Evolutionary conservation across 805 yeast genomes (phyloP).

Genomic region (Helenozyma rhizophorensis): DNA sequence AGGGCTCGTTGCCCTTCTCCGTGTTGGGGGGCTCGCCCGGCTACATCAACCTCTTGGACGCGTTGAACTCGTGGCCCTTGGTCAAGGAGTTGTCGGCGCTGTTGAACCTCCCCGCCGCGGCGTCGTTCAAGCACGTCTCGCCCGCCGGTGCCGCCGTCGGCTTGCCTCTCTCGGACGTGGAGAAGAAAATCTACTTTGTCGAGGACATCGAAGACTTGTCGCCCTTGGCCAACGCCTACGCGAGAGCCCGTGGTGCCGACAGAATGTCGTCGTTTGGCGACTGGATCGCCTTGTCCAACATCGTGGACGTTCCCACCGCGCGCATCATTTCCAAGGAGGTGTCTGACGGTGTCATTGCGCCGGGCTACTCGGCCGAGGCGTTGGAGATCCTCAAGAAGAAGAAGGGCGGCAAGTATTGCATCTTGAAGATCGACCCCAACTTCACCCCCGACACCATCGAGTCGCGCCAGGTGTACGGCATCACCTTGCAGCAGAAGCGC

Average conservation of each 20-base stretch:
- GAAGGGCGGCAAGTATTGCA: slow-evolving; percentile 97
- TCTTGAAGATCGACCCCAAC: slow-evolving; percentile 93
- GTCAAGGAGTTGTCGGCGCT: slow-evolving; percentile 95
- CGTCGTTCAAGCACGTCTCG: slow-evolving; percentile 96
- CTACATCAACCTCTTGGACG: slow-evolving; percentile 93
- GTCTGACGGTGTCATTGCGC: slow-evolving; percentile 98
- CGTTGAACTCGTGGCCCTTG: slow-evolving; percentile 97
- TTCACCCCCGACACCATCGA: slow-evolving; percentile 77
- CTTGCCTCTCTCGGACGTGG: slow-evolving; percentile 82
- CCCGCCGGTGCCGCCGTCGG: slow-evolving; percentile 99
- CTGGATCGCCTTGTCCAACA: slow-evolving; percentile 94
- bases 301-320: slow-evolving; percentile 95
- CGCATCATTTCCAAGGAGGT: slow-evolving; percentile 96
- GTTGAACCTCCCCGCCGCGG: slow-evolving; percentile 95
- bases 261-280: slow-evolving; percentile 99
- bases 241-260: slow-evolving; percentile 99
- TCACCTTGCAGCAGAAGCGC: slow-evolving; percentile 92
- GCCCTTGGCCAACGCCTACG: slow-evolving; percentile 96
- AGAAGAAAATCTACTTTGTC: slow-evolving; percentile 94
- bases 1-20: slow-evolving; percentile 89
- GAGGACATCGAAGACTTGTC: slow-evolving; percentile 91
- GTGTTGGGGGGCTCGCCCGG: slow-evolving; percentile 96
- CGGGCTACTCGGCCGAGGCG: slow-evolving; percentile 92
- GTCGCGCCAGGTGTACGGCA: slow-evolving; percentile 94
- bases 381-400: slow-evolving; percentile 82